Evolutionary conservation across 2,329 filamentous ascomycete species (phyloP).

Genomic region (Ophiosphaerella narmari): DNA sequence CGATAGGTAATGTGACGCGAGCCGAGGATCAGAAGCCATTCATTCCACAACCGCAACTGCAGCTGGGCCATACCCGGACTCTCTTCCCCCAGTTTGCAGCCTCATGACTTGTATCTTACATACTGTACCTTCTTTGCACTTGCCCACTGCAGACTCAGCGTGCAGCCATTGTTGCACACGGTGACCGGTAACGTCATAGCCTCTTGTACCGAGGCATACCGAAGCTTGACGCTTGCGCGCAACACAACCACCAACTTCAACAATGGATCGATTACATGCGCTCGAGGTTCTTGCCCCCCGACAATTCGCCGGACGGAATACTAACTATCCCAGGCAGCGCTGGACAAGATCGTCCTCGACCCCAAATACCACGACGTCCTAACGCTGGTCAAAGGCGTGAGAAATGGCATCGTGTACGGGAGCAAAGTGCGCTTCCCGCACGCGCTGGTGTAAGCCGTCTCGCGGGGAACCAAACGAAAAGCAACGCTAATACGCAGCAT

Average conservation of each 20-base stretch:
- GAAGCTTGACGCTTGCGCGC: slow-evolving; percentile 7
- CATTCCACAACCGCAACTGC: slow-evolving; percentile 21
- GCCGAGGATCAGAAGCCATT: slow-evolving; percentile 40
- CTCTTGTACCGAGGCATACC: slow-evolving; percentile 32
- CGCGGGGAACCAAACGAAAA: neutral
- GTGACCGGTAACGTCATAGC: slow-evolving; percentile 22
- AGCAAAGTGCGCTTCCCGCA: slow-evolving; percentile 98
- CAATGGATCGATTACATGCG: slow-evolving; percentile 41
- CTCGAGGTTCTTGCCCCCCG: slow-evolving; percentile 20
- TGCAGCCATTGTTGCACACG: neutral
- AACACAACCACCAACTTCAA: slow-evolving; percentile 4
- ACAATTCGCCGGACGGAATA: too few relatives aligned
- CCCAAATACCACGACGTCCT: slow-evolving; percentile 84
- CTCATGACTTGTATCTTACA: slow-evolving; percentile 7
- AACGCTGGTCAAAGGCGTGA: slow-evolving; percentile 85
- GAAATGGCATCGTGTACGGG: slow-evolving; percentile 96
- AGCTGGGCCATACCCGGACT: slow-evolving; percentile 17
- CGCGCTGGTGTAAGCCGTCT: slow-evolving; percentile 72
- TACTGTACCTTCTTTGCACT: neutral
- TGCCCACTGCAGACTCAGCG: neutral
- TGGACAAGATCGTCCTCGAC: slow-evolving; percentile 80
- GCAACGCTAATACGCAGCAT: slow-evolving; percentile 2
- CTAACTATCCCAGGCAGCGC: slow-evolving; percentile 47
- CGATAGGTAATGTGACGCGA: slow-evolving; percentile 36
- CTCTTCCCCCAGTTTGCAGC: slow-evolving; percentile 10